Evolutionary conservation across 495 filamentous ascomycete species (phyloP), one percentile per base, ranked within the genome.

Genomic region (Hypoxylon fragiforme): DNA sequence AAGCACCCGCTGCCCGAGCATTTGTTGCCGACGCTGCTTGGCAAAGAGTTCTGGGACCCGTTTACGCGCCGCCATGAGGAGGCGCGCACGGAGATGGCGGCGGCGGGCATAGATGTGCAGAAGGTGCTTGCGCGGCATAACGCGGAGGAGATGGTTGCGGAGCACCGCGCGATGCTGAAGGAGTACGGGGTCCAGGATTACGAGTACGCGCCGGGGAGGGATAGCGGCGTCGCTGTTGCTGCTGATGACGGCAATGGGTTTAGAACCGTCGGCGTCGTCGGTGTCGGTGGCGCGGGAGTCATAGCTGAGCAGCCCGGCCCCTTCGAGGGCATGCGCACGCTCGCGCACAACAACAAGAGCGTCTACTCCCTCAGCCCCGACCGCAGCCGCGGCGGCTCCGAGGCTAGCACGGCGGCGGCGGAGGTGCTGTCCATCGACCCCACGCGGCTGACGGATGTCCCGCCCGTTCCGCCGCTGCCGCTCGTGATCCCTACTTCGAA

Each of bases 71-170:
- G 39, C 2, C 18, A 65, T 13, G 21, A 11, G 0, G 9, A 24
- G 0, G 66, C 66, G 14, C 28, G 54, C 9, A 1, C 45, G 19
- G 65, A 57, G 49, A 52, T 68, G 44, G 42, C 55, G 28, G 30
- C 28, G 0, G 65, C 65, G 2, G 65, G 65, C 12, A 63, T 68
- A 45, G 62, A 68, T 18, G 54, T 68, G 7, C 35, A 32, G 4
- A 48, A 31, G 0, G 56, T 65, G 32, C 46, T 61, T 2, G 56
- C 52, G 2, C 34, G n/a, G 0, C 65, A 63, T 5, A 20, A 40
- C 3, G 49, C 14, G 1, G 38, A 36, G 16, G 8, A 28, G 5
- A 26, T 16, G 7, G 3, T 65, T 0, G 3, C 42, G 0, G 65
- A 68, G 0, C 65, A 68, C 24, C 36, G 60, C 20, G 65, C 35